A percentile compares a stretch with the other conserved stretches of the same genome.
Evolutionary conservation across 371 early-diverging fungal genomes (phyloP).

Genomic region (Lichtheimia ramosa): DNA sequence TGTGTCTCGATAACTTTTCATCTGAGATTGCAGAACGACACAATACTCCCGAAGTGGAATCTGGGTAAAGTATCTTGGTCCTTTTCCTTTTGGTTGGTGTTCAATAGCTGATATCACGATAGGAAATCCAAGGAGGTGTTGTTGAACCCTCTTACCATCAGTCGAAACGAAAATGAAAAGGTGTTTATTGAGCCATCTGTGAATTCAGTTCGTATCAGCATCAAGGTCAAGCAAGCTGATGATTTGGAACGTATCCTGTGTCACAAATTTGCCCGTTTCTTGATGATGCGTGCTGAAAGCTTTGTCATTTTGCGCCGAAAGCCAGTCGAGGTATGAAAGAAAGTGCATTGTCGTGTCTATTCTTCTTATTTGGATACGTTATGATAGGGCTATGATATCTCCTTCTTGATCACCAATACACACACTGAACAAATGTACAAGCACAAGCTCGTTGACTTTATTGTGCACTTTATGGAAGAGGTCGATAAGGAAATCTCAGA

Average conservation of each 20-base stretch:
- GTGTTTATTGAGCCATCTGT: slow-evolving; percentile 92
- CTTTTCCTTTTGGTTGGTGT: background rate
- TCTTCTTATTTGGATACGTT: no score
- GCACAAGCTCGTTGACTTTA: slow-evolving; percentile 97
- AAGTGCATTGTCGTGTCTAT: background rate
- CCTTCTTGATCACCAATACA: slow-evolving; percentile 92
- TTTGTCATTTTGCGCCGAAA: slow-evolving; percentile 94
- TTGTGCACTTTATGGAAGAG: slow-evolving; percentile 98
- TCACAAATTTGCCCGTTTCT: slow-evolving; percentile 95
- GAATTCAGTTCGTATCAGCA: slow-evolving; percentile 92
- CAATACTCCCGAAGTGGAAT: slow-evolving; percentile 97
- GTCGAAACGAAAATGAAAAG: slow-evolving; percentile 93
- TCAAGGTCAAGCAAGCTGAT: slow-evolving; percentile 97
- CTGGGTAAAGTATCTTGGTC: slow-evolving; percentile 57
- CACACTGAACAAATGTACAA: slow-evolving; percentile 97
- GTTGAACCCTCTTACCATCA: slow-evolving; percentile 87
- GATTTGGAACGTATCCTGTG: slow-evolving; percentile 94
- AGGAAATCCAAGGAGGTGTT: slow-evolving; percentile 82
- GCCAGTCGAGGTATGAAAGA: slow-evolving; percentile 72
- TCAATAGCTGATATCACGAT: background rate
- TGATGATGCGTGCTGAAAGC: slow-evolving; percentile 95
- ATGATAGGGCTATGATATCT: slow-evolving; percentile 91
- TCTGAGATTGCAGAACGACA: slow-evolving; percentile 97
- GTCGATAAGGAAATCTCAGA: slow-evolving; percentile 98
- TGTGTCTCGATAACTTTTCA: slow-evolving; percentile 96